Evolutionary conservation across 106 monocot genomes (phyloP), one percentile per base, ranked within the genome.

Genomic region (Acanthochlamys bracteata): DNA sequence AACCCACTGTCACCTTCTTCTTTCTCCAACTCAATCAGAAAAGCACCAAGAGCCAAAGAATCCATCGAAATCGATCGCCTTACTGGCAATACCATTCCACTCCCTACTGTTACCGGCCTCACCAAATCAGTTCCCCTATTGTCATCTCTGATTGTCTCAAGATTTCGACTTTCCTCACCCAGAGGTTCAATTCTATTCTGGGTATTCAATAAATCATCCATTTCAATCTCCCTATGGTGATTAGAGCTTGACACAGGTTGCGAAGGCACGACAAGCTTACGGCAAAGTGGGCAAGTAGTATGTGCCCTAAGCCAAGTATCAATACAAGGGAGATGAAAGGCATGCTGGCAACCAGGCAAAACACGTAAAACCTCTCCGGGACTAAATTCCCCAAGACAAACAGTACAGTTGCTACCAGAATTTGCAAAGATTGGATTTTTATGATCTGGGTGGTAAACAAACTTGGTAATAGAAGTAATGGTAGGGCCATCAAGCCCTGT

Each of bases 271-370:
- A 95, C 60, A 15, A 70, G 70, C 24, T 86, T 72, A 27, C 94
- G 86, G 64, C 90, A 95, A 54, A 95, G 73, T 22, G 82, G 82
- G 74, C 82, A 82, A 39, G 64, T 77, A 57, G 76, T 47, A 54
- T 71, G 82, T 25, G 82, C 73, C 11, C 62, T 33, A 39, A 82
- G 82, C 82, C 82, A 82, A 16, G 77, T 74, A 20, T 82, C 82
- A 26, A 82, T 77, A 53, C 82, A 82, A 41, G 69, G 20, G 39
- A 74, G 25, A 61, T 82, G 82, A 66, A 82, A 82, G 23, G 73
- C 82, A 21, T 82, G 82, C 42, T 22, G 40, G 60, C 82, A 82
- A 65, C 76, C 73, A 61, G 82, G 82, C 17, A 82, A 73, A 14
- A 77, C 46, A 23, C 82, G 71, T 39, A 82, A 65, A 23, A 66